Evolutionary conservation across 2,329 filamentous ascomycete species (phyloP), one percentile per base, ranked within the genome.

Genomic region (Purpureocillium takamizusanense): DNA sequence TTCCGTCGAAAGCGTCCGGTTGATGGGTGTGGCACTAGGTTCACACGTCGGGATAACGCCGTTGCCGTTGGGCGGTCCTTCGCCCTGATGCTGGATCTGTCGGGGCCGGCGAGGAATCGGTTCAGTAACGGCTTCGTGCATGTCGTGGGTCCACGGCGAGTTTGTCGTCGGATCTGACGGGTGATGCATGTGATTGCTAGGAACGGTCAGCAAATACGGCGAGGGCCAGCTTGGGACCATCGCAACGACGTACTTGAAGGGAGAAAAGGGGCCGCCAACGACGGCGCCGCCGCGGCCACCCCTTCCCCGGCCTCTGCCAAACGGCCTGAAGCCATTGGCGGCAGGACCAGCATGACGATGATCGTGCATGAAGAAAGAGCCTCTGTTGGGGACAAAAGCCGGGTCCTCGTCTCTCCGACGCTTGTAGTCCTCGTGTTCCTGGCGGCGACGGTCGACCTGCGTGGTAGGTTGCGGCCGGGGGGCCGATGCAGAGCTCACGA

Each of bases 361-460:
- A 57, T 97, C 92, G 61, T 97, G 90, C 78, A 97, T 88, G 67
- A 95, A 97, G 69, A 97, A 97, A 45, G 86, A 83, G 42, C 92
- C 92, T 48, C 90, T 74, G 54, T 94, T 95, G 38, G 92, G 90
- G 39, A 95, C 90, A 63, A 95, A 95, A 10, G 89, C 81, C 28
- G 90, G 90, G 59, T 95, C 87, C 51, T 86, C 81, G 56, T 94
- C 87, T 50, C 86, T 77, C 60, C 86, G 86, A 64, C 83, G 86
- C 63, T 83, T 81, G 65, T 94, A 94, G 55, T 94, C 86, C 47
- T 95, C 88, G 53, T 94, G 86, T 55, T 95, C 89, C 49, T 84
- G 80, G 47, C 85, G 79, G 59, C 85, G 81, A 47, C 78, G 74
- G 46, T 92, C 84, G 38, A 75, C 74, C 42, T 76, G 66, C 27